Evolutionary conservation across 495 filamentous ascomycete species (phyloP), one percentile per base, ranked within the genome.

Genomic region (Hyaloscypha variabilis): DNA sequence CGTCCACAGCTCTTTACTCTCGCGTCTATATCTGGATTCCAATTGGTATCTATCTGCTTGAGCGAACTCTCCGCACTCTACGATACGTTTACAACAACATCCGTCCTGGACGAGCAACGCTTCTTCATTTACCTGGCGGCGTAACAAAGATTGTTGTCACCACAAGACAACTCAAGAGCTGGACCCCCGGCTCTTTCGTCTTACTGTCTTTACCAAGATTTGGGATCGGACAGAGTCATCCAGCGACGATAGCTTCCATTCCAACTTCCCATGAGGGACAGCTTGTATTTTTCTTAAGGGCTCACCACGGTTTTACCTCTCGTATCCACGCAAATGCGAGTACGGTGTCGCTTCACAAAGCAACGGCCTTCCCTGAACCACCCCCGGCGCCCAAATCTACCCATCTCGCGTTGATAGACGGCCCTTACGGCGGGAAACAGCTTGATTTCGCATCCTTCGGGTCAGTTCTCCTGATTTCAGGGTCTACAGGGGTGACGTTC

Each of bases 171-270:
- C 87, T 95, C 67, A 77, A 82, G 39, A 75, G 71, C 24, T 96
- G 93, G 93, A 79, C 78, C 13, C 80, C 92, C 0, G 92, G 92
- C 8, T 90, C 93, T 69, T 90, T 94, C 67, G 81, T 92, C 6
- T 91, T 92, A 63, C 79, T 96, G 6, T 88, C 88, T 67, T 80
- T 89, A 61, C 91, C 90, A 64, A 81, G 79, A 5, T 74, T 94
- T 14, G 86, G 83, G 0, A 83, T 86, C 0, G 70, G 92, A 6
- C 89, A 95, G 73, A 85, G 83, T 1, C 92, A 96, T 63, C 92
- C 92, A 0, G 94, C 93, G 71, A 94, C 91, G 8, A 91, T 95
- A 62, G 52, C 62, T 82, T 87, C 29, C 82, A 79, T 29, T 69
- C 76, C 77, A 14, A 78, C 58, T 77, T 0, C 82, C 77, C 62